phyloP scores from a whole-genome alignment of 129 eudicot species.

The Apium graveolens region DNA sequence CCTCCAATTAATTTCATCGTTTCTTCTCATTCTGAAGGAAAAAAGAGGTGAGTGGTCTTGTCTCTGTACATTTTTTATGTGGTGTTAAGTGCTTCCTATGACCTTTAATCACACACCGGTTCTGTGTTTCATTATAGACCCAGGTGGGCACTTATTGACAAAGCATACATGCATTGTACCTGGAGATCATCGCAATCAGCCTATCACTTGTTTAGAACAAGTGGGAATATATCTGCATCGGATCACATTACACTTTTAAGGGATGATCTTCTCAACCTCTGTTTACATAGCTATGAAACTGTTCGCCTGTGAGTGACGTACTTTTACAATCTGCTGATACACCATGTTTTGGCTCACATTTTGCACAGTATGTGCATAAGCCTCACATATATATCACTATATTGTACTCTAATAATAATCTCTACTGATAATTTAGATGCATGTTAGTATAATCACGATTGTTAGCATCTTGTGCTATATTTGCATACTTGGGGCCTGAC shows the following conservation, averaged over 20 bases:
- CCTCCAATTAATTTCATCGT: constrained; percentile 77
- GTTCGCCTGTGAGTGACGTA: constrained; percentile 70
- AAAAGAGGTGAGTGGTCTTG: constrained; percentile 46
- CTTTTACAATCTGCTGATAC: constrained; percentile 12
- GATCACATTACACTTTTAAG: constrained; percentile 45
- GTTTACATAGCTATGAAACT: constrained; percentile 85
- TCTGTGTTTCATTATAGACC: constrained; percentile 45
- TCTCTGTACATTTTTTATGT: background rate
- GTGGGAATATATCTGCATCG: constrained; percentile 53
- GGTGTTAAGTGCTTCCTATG: background rate
- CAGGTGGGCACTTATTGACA: constrained; percentile 90
- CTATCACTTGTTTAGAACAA: constrained; percentile 73
- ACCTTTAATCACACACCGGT: background rate
- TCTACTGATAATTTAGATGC: background rate
- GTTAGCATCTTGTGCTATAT: background rate
- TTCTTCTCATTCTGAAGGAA: constrained; percentile 66
- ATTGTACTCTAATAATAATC: background rate
- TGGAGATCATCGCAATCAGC: constrained; percentile 96
- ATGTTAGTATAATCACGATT: background rate
- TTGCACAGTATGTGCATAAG: background rate
- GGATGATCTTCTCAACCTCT: constrained; percentile 83
- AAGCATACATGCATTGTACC: constrained; percentile 89
- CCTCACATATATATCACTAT: background rate
- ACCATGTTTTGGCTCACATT: background rate
- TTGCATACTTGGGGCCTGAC: background rate